These are phyloP conservation scores for Salix brachista DNA, from an alignment of 345 rosid species.

Conservation along the genomic window DNA sequence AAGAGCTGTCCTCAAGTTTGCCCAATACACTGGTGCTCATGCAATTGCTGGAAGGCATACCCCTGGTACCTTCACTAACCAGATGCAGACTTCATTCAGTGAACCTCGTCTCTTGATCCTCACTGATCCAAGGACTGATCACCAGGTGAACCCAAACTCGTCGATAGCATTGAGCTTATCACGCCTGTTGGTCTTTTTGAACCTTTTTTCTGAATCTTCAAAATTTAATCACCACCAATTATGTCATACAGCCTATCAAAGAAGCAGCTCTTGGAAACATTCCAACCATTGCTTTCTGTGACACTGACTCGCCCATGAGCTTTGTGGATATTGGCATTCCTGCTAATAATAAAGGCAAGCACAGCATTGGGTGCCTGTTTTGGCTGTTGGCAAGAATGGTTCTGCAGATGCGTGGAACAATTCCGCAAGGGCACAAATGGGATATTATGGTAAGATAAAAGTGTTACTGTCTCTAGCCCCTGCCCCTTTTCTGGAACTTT, in stretches of 20 bases:
- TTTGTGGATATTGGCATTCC: slow-evolving; percentile 95
- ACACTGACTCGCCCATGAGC: slow-evolving; percentile 92
- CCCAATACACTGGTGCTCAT: slow-evolving; percentile 91
- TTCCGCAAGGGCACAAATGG: slow-evolving; percentile 52
- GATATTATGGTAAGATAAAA: slow-evolving; percentile 25
- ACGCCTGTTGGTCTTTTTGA: background rate
- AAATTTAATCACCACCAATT: background rate
- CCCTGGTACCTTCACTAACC: slow-evolving; percentile 97
- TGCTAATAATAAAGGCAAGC: slow-evolving; percentile 94
- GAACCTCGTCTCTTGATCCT: slow-evolving; percentile 86
- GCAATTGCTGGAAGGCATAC: slow-evolving; percentile 99
- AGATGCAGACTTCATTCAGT: slow-evolving; percentile 83
- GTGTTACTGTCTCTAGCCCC: background rate
- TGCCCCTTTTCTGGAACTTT: background rate
- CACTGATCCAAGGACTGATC: slow-evolving; percentile 97
- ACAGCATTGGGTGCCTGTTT: slow-evolving; percentile 90
- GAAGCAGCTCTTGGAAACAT: slow-evolving; percentile 96
- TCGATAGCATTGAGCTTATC: background rate
- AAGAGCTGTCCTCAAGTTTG: slow-evolving; percentile 89
- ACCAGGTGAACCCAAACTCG: slow-evolving; percentile 47
- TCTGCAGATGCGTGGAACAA: slow-evolving; percentile 92
- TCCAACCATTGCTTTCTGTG: slow-evolving; percentile 93
- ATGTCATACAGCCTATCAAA: slow-evolving; percentile 75
- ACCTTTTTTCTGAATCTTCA: background rate
- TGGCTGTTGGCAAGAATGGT: slow-evolving; percentile 98